phyloP scores from a whole-genome alignment of 2,329 filamentous ascomycete genomes.

The Daldinia sp. region DNA sequence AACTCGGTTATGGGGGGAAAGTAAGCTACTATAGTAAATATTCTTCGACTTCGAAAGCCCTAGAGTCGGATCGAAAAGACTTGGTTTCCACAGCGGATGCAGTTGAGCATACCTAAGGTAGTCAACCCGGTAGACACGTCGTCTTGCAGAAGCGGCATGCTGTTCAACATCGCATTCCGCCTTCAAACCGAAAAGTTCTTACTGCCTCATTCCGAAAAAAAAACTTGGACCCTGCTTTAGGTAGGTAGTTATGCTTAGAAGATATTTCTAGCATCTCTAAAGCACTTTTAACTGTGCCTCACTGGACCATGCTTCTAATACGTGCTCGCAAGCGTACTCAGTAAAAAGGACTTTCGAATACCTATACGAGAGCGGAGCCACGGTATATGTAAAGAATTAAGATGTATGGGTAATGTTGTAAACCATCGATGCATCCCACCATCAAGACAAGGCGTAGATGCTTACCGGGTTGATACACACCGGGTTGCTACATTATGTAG shows the following conservation, averaged over 20 bases:
- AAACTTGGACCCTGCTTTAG: neutral
- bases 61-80: neutral
- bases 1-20: too few species aligned
- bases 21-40: neutral
- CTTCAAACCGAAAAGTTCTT: neutral
- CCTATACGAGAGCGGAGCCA: conserved; percentile 2
- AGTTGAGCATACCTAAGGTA: neutral
- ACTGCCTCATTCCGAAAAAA: neutral
- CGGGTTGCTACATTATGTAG: neutral
- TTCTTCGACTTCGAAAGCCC: conserved; percentile 1
- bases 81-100: neutral
- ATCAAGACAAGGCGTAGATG: neutral
- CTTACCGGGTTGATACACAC: neutral
- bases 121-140: neutral
- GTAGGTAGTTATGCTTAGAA: conserved; percentile 12
- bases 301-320: neutral
- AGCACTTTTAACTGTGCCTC: neutral
- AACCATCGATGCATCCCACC: conserved; percentile 29
- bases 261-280: neutral
- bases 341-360: neutral
- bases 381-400: conserved; percentile 3
- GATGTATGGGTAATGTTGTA: conserved; percentile 7
- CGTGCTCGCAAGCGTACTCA: neutral
- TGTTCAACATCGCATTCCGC: neutral
- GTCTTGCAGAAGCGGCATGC: neutral